phyloP scores from a whole-genome alignment of 2,329 filamentous ascomycete species.

The Calonectria multiphialidica region DNA sequence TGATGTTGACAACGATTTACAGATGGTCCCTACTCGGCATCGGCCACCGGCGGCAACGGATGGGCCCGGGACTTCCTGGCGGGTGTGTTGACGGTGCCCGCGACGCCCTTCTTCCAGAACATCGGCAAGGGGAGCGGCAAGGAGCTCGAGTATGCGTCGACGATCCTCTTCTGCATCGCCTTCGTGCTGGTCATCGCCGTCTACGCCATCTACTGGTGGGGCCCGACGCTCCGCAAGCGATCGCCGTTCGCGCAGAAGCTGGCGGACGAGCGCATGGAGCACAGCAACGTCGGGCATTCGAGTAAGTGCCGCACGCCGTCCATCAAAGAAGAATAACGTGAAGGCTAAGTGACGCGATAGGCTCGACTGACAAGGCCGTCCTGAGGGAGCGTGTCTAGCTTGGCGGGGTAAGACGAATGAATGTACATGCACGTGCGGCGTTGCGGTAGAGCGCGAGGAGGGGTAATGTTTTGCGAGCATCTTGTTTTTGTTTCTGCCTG shows the following conservation, averaged over 20 bases:
- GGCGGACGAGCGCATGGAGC: conserved; percentile 55
- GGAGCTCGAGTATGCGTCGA: conserved; percentile 70
- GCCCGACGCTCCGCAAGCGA: conserved; percentile 68
- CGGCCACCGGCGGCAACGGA: conserved; percentile 81
- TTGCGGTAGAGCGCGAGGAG: background rate
- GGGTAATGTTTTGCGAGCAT: background rate
- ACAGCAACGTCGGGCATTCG: conserved; percentile 22
- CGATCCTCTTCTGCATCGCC: conserved; percentile 73
- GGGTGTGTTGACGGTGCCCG: conserved; percentile 77
- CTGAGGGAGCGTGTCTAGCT: background rate
- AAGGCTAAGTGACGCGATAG: background rate
- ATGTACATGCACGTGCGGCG: background rate
- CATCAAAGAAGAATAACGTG: background rate
- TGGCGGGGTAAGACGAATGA: background rate
- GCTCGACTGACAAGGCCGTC: too few species aligned
- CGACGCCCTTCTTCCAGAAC: conserved; percentile 73
- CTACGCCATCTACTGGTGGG: conserved; percentile 76
- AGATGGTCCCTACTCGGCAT: conserved; percentile 76
- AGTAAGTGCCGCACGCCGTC: background rate
- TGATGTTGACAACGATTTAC: background rate
- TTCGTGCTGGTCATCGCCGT: conserved; percentile 72
- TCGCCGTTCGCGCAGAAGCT: conserved; percentile 76
- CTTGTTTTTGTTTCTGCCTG: background rate
- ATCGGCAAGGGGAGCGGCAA: conserved; percentile 61
- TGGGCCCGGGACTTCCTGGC: conserved; percentile 81